Conservation (phyloP, 257 asterid species). For the Coffea canephora region DNA sequence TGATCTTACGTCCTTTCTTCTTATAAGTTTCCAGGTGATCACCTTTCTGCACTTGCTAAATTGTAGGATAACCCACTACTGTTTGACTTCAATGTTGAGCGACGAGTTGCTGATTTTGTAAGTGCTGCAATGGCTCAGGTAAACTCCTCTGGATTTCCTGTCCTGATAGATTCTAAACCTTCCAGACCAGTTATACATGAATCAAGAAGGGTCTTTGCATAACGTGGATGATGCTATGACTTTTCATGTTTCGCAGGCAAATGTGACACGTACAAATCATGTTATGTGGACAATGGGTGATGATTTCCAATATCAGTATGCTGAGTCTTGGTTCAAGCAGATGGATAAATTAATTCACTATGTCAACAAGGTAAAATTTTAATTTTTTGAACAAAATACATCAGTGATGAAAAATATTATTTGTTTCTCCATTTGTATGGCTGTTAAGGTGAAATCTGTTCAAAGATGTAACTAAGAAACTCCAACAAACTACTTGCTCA, state of each 20-base stretch:
- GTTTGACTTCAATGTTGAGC: slow-evolving; percentile 61
- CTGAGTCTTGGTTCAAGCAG: slow-evolving; percentile 89
- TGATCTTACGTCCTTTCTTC: neutral
- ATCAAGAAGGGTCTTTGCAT: neutral
- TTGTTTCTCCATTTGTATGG: neutral
- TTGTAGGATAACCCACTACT: slow-evolving; percentile 74
- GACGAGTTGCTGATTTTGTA: slow-evolving; percentile 66
- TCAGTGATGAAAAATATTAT: neutral
- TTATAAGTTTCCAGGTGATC: neutral
- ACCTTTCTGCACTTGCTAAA: slow-evolving; percentile 17
- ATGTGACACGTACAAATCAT: slow-evolving; percentile 78
- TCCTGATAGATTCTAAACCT: neutral
- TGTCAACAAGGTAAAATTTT: slow-evolving; percentile 59
- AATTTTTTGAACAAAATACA: neutral
- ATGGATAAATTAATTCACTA: slow-evolving; percentile 91
- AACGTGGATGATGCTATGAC: neutral
- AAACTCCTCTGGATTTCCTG: slow-evolving; percentile 1
- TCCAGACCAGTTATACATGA: neutral
- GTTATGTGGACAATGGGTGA: slow-evolving; percentile 98
- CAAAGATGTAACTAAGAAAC: neutral
- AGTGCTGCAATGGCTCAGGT: slow-evolving; percentile 76
- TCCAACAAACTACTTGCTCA: neutral
- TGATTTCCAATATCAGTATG: slow-evolving; percentile 79
- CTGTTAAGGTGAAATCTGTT: neutral
- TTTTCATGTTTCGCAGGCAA: slow-evolving; percentile 48